phyloP scores from a whole-genome alignment of 371 early-diverging fungal species.

The Furculomyces boomerangus region DNA sequence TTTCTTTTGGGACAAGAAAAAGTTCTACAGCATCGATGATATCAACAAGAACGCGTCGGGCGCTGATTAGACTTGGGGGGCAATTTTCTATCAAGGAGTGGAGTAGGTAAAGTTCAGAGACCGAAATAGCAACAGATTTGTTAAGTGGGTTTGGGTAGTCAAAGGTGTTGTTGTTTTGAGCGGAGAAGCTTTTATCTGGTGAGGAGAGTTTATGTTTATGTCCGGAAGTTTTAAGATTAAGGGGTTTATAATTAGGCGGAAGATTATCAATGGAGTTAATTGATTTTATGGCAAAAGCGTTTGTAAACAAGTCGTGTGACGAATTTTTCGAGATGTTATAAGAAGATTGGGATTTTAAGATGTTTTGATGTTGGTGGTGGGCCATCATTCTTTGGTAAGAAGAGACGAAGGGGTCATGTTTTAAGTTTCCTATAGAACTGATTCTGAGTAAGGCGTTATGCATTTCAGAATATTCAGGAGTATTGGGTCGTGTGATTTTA shows the following conservation, averaged over 20 bases:
- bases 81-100: conserved; percentile 21
- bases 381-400: neutral
- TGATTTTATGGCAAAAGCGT: no score
- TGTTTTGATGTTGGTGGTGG: neutral
- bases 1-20: neutral
- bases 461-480: conserved; percentile 16
- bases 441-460: conserved; percentile 18
- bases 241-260: neutral
- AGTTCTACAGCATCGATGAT: conserved; percentile 20
- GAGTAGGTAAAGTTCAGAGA: conserved; percentile 19
- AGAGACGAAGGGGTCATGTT: neutral
- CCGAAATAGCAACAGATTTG: conserved; percentile 10
- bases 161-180: neutral
- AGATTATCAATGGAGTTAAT: neutral
- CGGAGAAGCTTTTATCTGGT: neutral
- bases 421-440: conserved; percentile 11
- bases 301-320: neutral
- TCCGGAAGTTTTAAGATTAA: neutral
- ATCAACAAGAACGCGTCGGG: conserved; percentile 19
- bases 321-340: neutral
- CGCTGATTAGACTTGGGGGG: conserved; percentile 25
- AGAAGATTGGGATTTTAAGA: neutral
- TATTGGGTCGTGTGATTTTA: conserved; percentile 13
- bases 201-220: neutral
- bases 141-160: neutral